phyloP scores from a whole-genome alignment of 75 land plant genomes.

The Chamaecyparis obtusa region DNA sequence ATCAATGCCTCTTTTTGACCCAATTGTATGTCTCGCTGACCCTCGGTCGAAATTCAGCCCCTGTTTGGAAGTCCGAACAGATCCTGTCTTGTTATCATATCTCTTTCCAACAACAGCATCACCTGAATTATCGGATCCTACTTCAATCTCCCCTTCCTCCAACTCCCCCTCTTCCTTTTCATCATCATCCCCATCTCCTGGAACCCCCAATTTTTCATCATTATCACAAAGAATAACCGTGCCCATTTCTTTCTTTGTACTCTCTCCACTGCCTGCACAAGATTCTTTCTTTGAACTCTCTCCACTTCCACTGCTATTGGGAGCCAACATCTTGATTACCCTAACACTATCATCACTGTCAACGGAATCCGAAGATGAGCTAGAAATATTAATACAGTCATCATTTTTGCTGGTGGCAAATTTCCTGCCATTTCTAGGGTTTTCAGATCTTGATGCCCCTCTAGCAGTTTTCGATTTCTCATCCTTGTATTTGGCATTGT shows the following conservation, averaged over 20 bases:
- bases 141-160: constrained; percentile 92
- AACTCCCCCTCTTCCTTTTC: constrained; percentile 85
- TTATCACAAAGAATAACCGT: constrained; percentile 14
- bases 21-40: not conserved
- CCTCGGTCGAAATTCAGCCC: not conserved
- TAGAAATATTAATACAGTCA: not conserved
- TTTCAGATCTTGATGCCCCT: constrained; percentile 12
- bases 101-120: not conserved
- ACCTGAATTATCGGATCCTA: constrained; percentile 20
- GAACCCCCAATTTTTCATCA: constrained; percentile 23
- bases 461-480: constrained; percentile 25
- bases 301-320: constrained; percentile 8
- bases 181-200: constrained; percentile 20
- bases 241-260: not conserved
- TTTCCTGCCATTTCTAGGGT: not conserved
- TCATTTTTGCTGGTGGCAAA: not conserved
- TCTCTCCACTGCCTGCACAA: not conserved
- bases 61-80: not conserved
- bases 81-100: not conserved
- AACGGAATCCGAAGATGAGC: constrained; percentile 8
- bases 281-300: not conserved
- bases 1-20: not conserved
- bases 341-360: constrained; percentile 8
- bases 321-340: constrained; percentile 6
- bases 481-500: constrained; percentile 18